Percentiles rank a stretch among this genome's conserved stretches.
Evolutionary conservation across 2,329 filamentous ascomycete species (phyloP).

Genomic region (Aureobasidium subglaciale): DNA sequence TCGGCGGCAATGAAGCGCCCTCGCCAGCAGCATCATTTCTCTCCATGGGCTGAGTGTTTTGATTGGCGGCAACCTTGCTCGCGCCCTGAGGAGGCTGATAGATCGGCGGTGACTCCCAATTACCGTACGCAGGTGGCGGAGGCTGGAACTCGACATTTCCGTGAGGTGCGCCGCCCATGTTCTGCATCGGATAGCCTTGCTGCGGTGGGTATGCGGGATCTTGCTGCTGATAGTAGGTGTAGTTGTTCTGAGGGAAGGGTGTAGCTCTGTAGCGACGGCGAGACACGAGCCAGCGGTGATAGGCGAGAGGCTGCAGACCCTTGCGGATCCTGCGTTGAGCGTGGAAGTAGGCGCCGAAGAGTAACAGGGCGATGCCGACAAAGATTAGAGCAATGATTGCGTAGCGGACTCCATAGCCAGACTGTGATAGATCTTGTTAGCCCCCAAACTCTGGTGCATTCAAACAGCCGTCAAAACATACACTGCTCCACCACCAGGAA

Average conservation of each 20-base stretch:
- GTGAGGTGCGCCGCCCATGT: slow-evolving; percentile 9
- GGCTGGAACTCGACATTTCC: slow-evolving; percentile 19
- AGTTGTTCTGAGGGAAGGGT: slow-evolving; percentile 13
- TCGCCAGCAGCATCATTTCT: slow-evolving; percentile 1
- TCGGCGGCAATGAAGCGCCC: background rate
- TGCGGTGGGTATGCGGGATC: slow-evolving; percentile 19
- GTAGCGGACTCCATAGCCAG: slow-evolving; percentile 63
- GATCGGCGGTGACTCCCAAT: slow-evolving; percentile 26
- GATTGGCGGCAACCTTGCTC: slow-evolving; percentile 29
- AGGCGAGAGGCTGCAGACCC: slow-evolving; percentile 58
- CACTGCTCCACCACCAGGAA: slow-evolving; percentile 1
- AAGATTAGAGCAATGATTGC: slow-evolving; percentile 58
- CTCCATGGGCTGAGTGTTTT: slow-evolving; percentile 20
- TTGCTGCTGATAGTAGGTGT: slow-evolving; percentile 18
- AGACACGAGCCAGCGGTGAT: slow-evolving; percentile 51
- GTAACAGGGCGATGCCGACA: slow-evolving; percentile 51
- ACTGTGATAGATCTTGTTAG: slow-evolving; percentile 34
- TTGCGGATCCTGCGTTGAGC: slow-evolving; percentile 59
- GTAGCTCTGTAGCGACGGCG: slow-evolving; percentile 14
- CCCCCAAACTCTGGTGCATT: background rate
- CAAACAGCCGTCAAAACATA: background rate
- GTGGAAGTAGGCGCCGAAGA: slow-evolving; percentile 63
- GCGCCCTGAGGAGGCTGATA: slow-evolving; percentile 30
- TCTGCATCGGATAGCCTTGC: slow-evolving; percentile 20
- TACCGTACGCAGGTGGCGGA: slow-evolving; percentile 30